These are phyloP conservation scores for Scortechinia acanthostroma DNA, from an alignment of 2,329 filamentous ascomycete species.

Conservation along the genomic window DNA sequence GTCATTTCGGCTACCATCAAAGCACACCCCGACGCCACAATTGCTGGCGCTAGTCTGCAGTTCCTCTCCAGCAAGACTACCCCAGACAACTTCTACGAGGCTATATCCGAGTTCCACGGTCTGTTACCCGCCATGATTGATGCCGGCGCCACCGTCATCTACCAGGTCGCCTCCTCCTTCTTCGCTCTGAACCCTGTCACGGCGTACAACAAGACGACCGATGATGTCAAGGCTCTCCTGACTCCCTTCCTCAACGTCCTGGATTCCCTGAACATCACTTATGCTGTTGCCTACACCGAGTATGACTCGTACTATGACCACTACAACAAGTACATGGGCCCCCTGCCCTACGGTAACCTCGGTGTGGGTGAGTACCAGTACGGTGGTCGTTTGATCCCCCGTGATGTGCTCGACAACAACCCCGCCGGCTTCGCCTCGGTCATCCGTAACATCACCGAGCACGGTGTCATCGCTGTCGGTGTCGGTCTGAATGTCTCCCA, in stretches of 20 bases:
- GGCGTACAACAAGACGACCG: constrained; percentile 32
- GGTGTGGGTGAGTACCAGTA: constrained; percentile 18
- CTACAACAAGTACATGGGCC: constrained; percentile 17
- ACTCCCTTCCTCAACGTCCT: constrained; percentile 32
- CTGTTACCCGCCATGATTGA: constrained; percentile 36
- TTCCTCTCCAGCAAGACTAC: constrained; percentile 23
- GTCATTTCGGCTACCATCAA: constrained; percentile 46
- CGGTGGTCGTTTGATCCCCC: constrained; percentile 33
- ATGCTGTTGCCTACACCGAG: constrained; percentile 11
- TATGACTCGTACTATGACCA: constrained; percentile 14
- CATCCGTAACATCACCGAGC: constrained; percentile 19
- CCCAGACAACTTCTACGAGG: constrained; percentile 35
- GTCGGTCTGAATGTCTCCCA: constrained; percentile 18
- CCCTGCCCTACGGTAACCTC: constrained; percentile 15
- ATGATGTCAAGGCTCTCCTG: constrained; percentile 33
- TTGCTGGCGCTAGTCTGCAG: constrained; percentile 32
- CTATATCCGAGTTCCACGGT: constrained; percentile 33
- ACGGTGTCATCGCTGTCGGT: constrained; percentile 19
- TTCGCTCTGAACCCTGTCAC: constrained; percentile 39
- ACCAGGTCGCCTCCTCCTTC: constrained; percentile 33
- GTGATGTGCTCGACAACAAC: constrained; percentile 16
- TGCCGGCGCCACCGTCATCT: constrained; percentile 37
- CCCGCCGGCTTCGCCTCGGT: constrained; percentile 9
- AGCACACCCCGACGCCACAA: constrained; percentile 29
- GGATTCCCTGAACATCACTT: constrained; percentile 19